A percentile compares a stretch with the other conserved stretches of the same genome.
phyloP scores from a whole-genome alignment of 768 basidiomycete species.

The Leccinum pellstonianum region DNA sequence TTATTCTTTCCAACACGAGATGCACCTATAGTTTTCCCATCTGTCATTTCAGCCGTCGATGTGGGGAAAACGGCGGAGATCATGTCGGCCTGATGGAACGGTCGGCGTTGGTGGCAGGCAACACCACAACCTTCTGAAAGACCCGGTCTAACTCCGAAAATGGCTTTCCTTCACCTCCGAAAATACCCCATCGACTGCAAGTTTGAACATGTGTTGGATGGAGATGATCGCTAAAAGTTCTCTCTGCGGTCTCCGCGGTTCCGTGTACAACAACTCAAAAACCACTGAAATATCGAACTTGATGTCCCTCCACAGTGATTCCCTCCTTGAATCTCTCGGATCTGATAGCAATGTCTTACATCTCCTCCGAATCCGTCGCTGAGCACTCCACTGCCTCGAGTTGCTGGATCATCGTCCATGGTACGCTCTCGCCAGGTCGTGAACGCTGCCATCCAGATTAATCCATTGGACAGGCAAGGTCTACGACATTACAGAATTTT shows the following conservation, averaged over 20 bases:
- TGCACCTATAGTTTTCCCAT: background rate
- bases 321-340: background rate
- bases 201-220: background rate
- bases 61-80: background rate
- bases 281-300: background rate
- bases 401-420: slow-evolving; percentile 81
- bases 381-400: slow-evolving; percentile 53
- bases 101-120: background rate
- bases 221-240: slow-evolving; percentile 4
- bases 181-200: background rate
- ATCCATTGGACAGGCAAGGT: slow-evolving; percentile 72
- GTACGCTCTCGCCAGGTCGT: slow-evolving; percentile 34
- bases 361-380: slow-evolving; percentile 47
- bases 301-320: background rate
- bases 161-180: background rate
- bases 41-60: background rate
- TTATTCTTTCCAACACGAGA: background rate
- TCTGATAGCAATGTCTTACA: slow-evolving; percentile 17
- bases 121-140: background rate
- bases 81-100: background rate
- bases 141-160: slow-evolving; percentile 25
- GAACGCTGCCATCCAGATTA: slow-evolving; percentile 49
- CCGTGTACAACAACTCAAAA: slow-evolving; percentile 17
- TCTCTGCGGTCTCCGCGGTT: slow-evolving; percentile 14
- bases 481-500: slow-evolving; percentile 76